These are phyloP conservation scores for Lasiodiplodia gonubiensis DNA, from an alignment of 2,329 filamentous ascomycete genomes.

Conservation along the genomic window DNA sequence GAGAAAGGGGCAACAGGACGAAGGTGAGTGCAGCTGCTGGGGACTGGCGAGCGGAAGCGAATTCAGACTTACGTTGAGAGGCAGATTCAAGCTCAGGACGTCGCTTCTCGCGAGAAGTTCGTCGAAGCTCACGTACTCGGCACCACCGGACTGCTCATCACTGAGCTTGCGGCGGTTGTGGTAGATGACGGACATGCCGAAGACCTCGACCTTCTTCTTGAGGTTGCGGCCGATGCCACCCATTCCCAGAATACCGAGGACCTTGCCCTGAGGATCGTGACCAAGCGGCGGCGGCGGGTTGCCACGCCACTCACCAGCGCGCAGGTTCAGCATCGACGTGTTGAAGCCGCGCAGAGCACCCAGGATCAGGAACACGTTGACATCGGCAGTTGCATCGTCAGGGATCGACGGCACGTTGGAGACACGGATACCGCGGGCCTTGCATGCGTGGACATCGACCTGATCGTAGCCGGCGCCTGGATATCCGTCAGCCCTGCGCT, in stretches of 20 bases:
- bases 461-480: conserved; percentile 85
- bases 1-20: conserved; percentile 10
- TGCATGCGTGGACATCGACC: conserved; percentile 75
- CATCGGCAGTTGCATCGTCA: conserved; percentile 83
- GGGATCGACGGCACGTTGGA: conserved; percentile 83
- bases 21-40: background rate
- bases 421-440: conserved; percentile 68
- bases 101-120: conserved; percentile 72
- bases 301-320: conserved; percentile 72
- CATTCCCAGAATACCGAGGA: conserved; percentile 83
- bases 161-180: conserved; percentile 70
- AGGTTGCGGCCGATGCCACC: conserved; percentile 82
- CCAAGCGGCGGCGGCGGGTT: conserved; percentile 62
- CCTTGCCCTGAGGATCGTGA: conserved; percentile 79
- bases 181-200: conserved; percentile 78
- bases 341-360: conserved; percentile 79
- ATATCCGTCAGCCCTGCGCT: background rate
- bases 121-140: conserved; percentile 75
- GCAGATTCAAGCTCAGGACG: conserved; percentile 79
- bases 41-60: background rate
- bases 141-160: conserved; percentile 61
- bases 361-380: conserved; percentile 79
- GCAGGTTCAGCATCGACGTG: conserved; percentile 67
- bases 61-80: conserved; percentile 70
- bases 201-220: conserved; percentile 73